Evolutionary conservation across 768 basidiomycete genomes (phyloP).

Genomic region (Tulasnella sp.): DNA sequence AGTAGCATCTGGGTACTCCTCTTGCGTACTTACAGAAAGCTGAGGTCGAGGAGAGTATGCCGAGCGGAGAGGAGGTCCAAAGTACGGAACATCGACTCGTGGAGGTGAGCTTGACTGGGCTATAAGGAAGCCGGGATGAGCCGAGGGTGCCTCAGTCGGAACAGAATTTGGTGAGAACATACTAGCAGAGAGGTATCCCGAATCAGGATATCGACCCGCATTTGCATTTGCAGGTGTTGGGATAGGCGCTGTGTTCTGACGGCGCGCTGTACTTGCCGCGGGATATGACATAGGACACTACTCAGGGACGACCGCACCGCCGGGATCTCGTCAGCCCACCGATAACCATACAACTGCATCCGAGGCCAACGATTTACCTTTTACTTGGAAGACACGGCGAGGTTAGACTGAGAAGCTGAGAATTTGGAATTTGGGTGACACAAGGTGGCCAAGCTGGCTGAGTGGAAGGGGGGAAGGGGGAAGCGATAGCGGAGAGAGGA

Average conservation of each 20-base stretch:
- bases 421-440: neutral
- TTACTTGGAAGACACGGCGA: neutral
- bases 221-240: neutral
- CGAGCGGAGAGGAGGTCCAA: neutral
- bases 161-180: neutral
- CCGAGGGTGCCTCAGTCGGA: neutral
- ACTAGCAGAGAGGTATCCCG: neutral
- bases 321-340: neutral
- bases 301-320: neutral
- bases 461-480: neutral
- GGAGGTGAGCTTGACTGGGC: neutral
- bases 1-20: neutral
- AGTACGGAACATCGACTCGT: neutral
- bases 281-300: neutral
- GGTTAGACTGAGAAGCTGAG: neutral
- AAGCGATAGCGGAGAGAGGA: neutral
- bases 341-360: neutral
- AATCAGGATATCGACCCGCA: neutral
- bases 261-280: neutral
- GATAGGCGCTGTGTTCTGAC: neutral
- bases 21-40: neutral
- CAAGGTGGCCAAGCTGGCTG: neutral
- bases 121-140: neutral
- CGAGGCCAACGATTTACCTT: neutral
- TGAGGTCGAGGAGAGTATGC: neutral